A percentile compares a stretch with the other conserved stretches of the same genome.
Evolutionary conservation across 257 asterid genomes (phyloP).

Genomic region (Cordia subcordata): DNA sequence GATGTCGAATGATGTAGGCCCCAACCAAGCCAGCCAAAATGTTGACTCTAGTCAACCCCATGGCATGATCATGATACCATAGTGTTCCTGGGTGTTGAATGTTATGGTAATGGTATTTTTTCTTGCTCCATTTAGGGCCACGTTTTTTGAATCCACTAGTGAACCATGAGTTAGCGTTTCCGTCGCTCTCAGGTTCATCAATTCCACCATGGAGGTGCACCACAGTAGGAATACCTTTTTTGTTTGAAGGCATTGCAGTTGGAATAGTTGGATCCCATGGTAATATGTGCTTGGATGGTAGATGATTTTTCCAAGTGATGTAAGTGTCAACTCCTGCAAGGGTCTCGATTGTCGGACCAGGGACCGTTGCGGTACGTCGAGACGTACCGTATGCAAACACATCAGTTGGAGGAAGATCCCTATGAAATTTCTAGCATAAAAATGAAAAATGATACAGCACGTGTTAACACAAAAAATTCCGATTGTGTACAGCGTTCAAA

Average conservation of each 20-base stretch:
- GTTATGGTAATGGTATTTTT: conserved; percentile 56
- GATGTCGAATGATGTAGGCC: conserved; percentile 60
- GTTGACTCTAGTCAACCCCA: conserved; percentile 91
- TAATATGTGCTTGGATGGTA: conserved; percentile 72
- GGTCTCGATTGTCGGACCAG: conserved; percentile 92
- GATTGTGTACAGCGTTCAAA: too few relatives aligned
- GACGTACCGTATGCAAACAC: conserved; percentile 77
- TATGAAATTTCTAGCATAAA: conserved; percentile 65
- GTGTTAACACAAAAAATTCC: too few relatives aligned
- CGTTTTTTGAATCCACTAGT: conserved; percentile 40
- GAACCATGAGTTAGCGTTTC: conserved; percentile 66
- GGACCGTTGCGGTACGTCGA: conserved; percentile 47
- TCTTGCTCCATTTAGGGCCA: conserved; percentile 58
- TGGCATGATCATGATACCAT: conserved; percentile 92
- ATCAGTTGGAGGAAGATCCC: conserved; percentile 59
- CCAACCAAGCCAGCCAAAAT: conserved; percentile 78
- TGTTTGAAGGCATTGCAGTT: conserved; percentile 43
- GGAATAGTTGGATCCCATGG: conserved; percentile 91
- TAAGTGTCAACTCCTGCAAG: conserved; percentile 47
- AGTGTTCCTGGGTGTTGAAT: conserved; percentile 79
- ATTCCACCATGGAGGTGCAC: conserved; percentile 90
- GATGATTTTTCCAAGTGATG: conserved; percentile 58
- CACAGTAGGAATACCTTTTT: conserved; percentile 68
- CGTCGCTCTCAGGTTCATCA: conserved; percentile 68
- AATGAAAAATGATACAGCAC: too few relatives aligned